Base-by-base conservation (phyloP, 306 rosid species). In the Fagus sylvatica region DNA sequence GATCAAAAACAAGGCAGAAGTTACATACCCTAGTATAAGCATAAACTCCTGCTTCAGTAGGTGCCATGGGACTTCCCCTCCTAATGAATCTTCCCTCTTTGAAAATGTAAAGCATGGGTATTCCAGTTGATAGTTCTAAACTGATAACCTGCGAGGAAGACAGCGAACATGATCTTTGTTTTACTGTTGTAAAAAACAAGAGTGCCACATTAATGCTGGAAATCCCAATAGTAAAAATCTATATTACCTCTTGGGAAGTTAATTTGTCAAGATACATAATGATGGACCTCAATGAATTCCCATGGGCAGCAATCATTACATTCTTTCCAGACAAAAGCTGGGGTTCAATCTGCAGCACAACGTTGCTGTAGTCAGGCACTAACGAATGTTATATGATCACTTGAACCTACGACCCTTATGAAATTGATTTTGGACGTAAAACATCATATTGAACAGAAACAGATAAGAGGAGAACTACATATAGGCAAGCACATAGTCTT, bases 291-390 rank as follows among this genome's bases (percentile, higher is more conserved):
- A 96, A 76, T 65, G 99, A 96, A 82, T 96, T 96, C 84, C 99
- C 99, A 59, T 96, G 99, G 30, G 99, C 99, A 22, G 99, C 91
- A 80, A 96, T 93, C 99, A 96, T 91, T 59, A 96, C 93, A 82
- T 93, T 93, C 88, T 91, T 93, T 82, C 99, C 99, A 11, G 97
- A 86, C 79, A 79, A 81, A 80, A 96, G 98, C 67, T 96, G 91
- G 59, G 97, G 97, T 74, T 88, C 97, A 81, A 96, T 93, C 98
- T 96, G 91, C 90, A 87, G 15, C 15, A 71, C 30, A 65, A 80
- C 28, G 71, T 71, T 72, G 60, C 36, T 43, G 70, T 59, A 49
- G 80, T 88, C 83, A 88, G 83, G 77, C 51, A 36, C 57, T 66
- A 53, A 17, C 71, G 60, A 76, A 80, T 60, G 72, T 51, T 46